Percentiles rank a stretch among this genome's conserved stretches.
Evolutionary conservation across 371 early-diverging fungal genomes (phyloP).

Genomic region (Mortierella sp.): DNA sequence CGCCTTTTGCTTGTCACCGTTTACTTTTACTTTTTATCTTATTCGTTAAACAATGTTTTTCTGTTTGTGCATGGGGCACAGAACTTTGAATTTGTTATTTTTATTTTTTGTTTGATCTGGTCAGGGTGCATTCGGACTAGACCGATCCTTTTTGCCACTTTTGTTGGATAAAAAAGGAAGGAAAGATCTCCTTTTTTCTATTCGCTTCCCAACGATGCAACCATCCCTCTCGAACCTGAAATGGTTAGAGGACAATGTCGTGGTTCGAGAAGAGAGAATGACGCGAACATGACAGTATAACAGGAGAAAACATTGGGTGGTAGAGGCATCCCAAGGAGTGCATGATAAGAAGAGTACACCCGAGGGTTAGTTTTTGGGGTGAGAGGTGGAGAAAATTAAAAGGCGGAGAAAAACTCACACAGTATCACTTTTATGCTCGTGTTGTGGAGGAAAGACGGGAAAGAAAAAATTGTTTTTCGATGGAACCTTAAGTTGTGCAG

Average conservation of each 20-base stretch:
- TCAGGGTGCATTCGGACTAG: constrained; percentile 1
- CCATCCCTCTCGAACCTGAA: no score
- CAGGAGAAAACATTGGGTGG: not conserved
- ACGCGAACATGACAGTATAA: no score
- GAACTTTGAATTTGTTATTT: not conserved
- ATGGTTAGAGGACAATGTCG: not conserved
- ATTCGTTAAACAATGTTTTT: not conserved
- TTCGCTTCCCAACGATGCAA: no score
- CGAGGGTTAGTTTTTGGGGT: not conserved
- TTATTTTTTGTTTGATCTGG: not conserved
- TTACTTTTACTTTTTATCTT: not conserved
- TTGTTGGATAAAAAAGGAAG: not conserved
- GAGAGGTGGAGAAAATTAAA: not conserved
- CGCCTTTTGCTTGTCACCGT: not conserved
- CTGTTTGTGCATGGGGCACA: not conserved
- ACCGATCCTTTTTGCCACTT: not conserved
- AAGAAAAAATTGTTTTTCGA: no score
- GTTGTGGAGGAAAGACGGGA: no score
- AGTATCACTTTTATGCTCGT: not conserved
- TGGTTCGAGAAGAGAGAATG: not conserved
- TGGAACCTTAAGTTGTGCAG: no score
- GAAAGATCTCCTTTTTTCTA: not conserved
- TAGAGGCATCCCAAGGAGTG: no score
- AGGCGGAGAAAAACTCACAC: not conserved
- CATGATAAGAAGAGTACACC: no score